Base-by-base conservation (phyloP, 2,329 filamentous ascomycete genomes). In the Alternaria viburni region DNA sequence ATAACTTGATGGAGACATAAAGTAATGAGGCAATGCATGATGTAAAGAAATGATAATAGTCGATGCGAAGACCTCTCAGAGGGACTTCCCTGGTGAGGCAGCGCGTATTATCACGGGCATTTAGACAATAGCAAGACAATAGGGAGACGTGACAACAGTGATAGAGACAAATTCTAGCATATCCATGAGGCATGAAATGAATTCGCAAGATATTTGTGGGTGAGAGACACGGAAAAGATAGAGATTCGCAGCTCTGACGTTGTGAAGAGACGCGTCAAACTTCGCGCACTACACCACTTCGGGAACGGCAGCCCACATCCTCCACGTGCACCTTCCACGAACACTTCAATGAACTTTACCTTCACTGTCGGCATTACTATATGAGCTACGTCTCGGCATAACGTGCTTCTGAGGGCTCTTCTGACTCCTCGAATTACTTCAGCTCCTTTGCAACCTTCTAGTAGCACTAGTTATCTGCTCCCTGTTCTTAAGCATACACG, bases 201-300 rank as follows among this genome's bases (percentile, higher is more conserved):
- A 32, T 13, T 32, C 30, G 13, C 30, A 32, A 13, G 3, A 32
- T 32, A 15, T 15, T 32, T 8, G 5, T 32, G 30, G 30, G 30
- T 15, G 30, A 32, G 30, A 32, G 30, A 32, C 30, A 15, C 30
- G 13, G 1, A 15, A 0, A 8, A 12, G 30, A 15, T 6, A 15
- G 30, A 32, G 13, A 8, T 32, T 3, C 13, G 30, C 30, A 32
- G 47, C 17, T 32, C 7, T 21, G 26, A 32, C 0, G 47, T 51
- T 23, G 47, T 51, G 47, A 21, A 51, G 47, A 51, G 26, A 21
- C 28, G 47, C n/a, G 47, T 51, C 47, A 51, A 51, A 13, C 26
- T 32, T 51, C 28, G 26, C 26, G 28, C 26, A 6, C 47, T 10
- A 51, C 21, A 3, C 47, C 47, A 7, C 28, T 32, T 32, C 12